A percentile compares a stretch with the other conserved stretches of the same genome.
Conservation (phyloP, 306 rosid species). For the Casuarina equisetifolia region DNA sequence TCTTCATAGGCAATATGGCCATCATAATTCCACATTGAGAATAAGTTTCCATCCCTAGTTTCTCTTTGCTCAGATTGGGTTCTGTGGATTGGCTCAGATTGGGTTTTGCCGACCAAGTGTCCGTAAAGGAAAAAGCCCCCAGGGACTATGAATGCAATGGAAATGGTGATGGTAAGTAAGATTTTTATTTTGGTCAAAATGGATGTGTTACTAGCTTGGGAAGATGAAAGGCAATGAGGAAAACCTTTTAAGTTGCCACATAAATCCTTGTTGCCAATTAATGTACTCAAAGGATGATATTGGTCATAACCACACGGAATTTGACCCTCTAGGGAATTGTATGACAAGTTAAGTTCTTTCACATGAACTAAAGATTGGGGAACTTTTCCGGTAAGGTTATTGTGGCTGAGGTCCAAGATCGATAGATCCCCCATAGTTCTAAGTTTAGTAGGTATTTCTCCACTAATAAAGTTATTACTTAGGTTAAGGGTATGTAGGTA, state of each 20-base stretch:
- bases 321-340: background rate
- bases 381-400: background rate
- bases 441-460: background rate
- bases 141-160: background rate
- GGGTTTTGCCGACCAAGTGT: background rate
- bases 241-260: background rate
- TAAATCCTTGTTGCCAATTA: background rate
- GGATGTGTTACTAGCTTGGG: background rate
- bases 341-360: background rate
- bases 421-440: background rate
- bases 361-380: background rate
- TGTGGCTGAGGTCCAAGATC: background rate
- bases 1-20: background rate
- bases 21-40: background rate
- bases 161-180: background rate
- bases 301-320: background rate
- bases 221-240: background rate
- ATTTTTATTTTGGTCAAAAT: background rate
- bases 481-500: background rate
- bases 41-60: background rate
- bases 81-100: background rate
- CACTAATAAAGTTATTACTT: background rate
- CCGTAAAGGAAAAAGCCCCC: background rate
- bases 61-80: background rate
- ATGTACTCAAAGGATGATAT: background rate